Evolutionary conservation across 1,139 yeast genomes (phyloP).

Genomic region (Debaryomyces nepalensis): DNA sequence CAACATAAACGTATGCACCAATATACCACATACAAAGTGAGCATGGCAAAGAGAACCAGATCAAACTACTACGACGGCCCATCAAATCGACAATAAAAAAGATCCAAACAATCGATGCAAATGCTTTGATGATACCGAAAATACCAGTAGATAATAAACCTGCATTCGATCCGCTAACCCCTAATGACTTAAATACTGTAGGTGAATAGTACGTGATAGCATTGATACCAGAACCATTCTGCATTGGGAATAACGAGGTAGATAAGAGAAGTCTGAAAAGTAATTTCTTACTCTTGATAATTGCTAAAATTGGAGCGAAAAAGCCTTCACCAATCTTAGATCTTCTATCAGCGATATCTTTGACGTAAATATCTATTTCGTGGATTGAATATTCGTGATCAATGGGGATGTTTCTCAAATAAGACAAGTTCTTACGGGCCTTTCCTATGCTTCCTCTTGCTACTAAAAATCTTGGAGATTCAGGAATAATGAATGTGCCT

Average conservation of each 20-base stretch:
- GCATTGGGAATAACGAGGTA: conserved; percentile 36
- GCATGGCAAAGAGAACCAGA: conserved; percentile 48
- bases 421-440: conserved; percentile 39
- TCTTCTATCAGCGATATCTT: conserved; percentile 28
- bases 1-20: conserved; percentile 52
- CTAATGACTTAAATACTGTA: conserved; percentile 36
- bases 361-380: conserved; percentile 29
- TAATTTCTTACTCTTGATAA: conserved; percentile 27
- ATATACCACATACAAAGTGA: conserved; percentile 54
- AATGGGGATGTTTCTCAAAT: conserved; percentile 29
- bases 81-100: conserved; percentile 49
- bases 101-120: conserved; percentile 48
- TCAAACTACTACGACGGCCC: conserved; percentile 53
- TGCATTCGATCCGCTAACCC: conserved; percentile 38
- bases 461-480: conserved; percentile 54
- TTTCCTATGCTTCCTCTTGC: conserved; percentile 36
- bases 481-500: conserved; percentile 46
- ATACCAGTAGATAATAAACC: conserved; percentile 62
- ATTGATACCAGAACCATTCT: conserved; percentile 40
- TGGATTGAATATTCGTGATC: conserved; percentile 32
- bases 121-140: conserved; percentile 56
- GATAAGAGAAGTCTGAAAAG: conserved; percentile 34
- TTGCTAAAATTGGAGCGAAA: conserved; percentile 31
- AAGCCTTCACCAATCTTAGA: conserved; percentile 28
- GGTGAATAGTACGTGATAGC: conserved; percentile 42